A percentile compares a stretch with the other conserved stretches of the same genome.
Conservation (phyloP, 2,329 filamentous ascomycete species). For the Hypomyces rosellus region DNA sequence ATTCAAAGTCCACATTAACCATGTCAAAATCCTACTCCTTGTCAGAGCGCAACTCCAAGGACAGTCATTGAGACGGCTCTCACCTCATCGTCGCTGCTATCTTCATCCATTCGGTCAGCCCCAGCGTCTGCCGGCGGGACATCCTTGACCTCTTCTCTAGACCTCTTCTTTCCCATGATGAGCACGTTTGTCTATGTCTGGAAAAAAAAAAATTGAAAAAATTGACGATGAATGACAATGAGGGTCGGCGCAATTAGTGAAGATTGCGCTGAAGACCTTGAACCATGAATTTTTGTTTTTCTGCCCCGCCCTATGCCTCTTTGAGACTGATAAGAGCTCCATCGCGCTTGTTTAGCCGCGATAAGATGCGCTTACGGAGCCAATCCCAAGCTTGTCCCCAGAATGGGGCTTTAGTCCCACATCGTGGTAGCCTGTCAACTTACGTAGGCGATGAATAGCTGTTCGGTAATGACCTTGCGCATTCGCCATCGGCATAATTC, state of each 20-base stretch:
- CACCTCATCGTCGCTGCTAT: constrained; percentile 50
- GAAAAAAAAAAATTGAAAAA: not conserved
- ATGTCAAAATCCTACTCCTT: constrained; percentile 70
- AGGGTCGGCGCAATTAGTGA: not conserved
- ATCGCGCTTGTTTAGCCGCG: constrained; percentile 17
- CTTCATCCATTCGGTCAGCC: constrained; percentile 44
- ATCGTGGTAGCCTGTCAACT: constrained; percentile 19
- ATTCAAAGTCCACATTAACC: constrained; percentile 95
- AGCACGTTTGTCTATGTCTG: not conserved
- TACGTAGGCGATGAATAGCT: constrained; percentile 21
- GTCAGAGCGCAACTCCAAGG: constrained; percentile 4
- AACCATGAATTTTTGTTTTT: constrained; percentile 8
- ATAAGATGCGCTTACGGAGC: constrained; percentile 18
- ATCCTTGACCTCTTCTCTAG: constrained; percentile 42
- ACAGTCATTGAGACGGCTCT: constrained; percentile 7
- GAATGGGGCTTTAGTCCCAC: constrained; percentile 8
- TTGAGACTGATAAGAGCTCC: constrained; percentile 21
- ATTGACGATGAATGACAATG: not conserved
- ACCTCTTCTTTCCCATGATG: constrained; percentile 45
- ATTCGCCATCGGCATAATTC: constrained; percentile 6
- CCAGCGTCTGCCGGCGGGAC: constrained; percentile 34
- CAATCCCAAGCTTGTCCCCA: constrained; percentile 10
- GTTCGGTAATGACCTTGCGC: constrained; percentile 5
- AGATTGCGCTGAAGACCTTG: constrained; percentile 9
- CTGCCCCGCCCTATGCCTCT: constrained; percentile 36